These are phyloP conservation scores for Meripilus lineatus DNA, from an alignment of 1,284 basidiomycete genomes.

Conservation along the genomic window DNA sequence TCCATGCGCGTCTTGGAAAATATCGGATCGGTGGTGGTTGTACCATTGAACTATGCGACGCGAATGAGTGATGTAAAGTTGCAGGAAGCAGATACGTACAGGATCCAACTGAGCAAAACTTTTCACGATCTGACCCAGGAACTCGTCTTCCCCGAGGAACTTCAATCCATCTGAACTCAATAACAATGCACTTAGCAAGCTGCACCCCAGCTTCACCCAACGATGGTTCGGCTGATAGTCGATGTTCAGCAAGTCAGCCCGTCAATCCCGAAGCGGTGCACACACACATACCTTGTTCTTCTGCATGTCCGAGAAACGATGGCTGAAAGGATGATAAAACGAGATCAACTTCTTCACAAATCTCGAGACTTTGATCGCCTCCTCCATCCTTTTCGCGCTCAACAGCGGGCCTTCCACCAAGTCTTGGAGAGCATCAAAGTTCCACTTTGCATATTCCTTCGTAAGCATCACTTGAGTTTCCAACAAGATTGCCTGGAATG, in stretches of 20 bases:
- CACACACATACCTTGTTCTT: conserved; percentile 54
- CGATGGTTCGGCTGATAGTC: conserved; percentile 58
- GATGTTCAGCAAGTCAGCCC: background rate
- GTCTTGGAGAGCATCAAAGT: conserved; percentile 83
- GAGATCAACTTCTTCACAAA: conserved; percentile 85
- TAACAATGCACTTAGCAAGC: conserved; percentile 80
- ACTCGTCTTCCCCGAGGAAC: conserved; percentile 84
- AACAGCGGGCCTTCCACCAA: conserved; percentile 90
- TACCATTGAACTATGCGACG: conserved; percentile 53
- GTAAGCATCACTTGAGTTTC: conserved; percentile 86
- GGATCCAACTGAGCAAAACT: conserved; percentile 92
- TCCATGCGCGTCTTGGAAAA: conserved; percentile 84
- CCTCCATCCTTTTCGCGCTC: conserved; percentile 92
- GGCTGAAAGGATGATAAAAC: conserved; percentile 90
- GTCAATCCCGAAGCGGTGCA: background rate
- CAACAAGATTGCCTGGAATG: conserved; percentile 78
- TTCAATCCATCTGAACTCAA: conserved; percentile 80
- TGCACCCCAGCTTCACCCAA: conserved; percentile 86
- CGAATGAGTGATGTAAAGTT: background rate
- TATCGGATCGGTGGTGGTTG: conserved; percentile 70
- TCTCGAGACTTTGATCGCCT: conserved; percentile 87
- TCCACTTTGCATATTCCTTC: conserved; percentile 93
- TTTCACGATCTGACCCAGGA: conserved; percentile 82
- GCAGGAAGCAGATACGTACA: conserved; percentile 39
- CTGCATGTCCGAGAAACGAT: conserved; percentile 82